Percentiles rank a stretch among this genome's conserved stretches.
These are phyloP conservation scores for Solanum ossicruentum DNA, from an alignment of 257 asterid species.

Conservation along the genomic window DNA sequence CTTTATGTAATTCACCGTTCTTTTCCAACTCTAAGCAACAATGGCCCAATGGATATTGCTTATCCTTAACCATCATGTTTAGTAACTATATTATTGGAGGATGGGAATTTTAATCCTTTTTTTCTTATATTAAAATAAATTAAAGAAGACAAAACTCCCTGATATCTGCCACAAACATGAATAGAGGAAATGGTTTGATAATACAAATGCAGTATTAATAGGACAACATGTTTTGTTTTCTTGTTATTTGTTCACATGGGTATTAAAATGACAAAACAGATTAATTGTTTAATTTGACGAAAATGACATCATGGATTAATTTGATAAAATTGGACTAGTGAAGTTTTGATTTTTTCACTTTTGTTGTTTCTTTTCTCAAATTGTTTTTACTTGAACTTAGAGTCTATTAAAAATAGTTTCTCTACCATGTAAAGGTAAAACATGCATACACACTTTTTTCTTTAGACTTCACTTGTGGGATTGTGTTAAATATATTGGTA, in stretches of 20 bases:
- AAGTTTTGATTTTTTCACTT: no score
- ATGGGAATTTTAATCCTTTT: background rate
- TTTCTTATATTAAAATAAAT: background rate
- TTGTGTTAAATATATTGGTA: no score
- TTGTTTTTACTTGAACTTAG: no score
- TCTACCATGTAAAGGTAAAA: no score
- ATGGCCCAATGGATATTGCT: background rate
- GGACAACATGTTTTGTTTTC: background rate
- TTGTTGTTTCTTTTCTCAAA: no score
- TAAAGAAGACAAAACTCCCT: background rate
- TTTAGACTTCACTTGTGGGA: no score
- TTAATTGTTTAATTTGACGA: background rate
- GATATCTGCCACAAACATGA: background rate
- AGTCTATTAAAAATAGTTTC: no score
- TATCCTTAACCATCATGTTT: background rate
- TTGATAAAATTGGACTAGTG: background rate
- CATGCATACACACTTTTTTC: no score
- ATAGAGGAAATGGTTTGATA: background rate
- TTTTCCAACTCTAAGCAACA: background rate
- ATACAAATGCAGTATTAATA: background rate
- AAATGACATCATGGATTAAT: background rate
- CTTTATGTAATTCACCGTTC: background rate
- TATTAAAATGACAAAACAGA: background rate
- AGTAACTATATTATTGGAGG: background rate
- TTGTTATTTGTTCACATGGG: background rate